These are phyloP conservation scores for Miscanthus lutarioriparius DNA, from an alignment of 176 grass and related monocot species.

Conservation along the genomic window DNA sequence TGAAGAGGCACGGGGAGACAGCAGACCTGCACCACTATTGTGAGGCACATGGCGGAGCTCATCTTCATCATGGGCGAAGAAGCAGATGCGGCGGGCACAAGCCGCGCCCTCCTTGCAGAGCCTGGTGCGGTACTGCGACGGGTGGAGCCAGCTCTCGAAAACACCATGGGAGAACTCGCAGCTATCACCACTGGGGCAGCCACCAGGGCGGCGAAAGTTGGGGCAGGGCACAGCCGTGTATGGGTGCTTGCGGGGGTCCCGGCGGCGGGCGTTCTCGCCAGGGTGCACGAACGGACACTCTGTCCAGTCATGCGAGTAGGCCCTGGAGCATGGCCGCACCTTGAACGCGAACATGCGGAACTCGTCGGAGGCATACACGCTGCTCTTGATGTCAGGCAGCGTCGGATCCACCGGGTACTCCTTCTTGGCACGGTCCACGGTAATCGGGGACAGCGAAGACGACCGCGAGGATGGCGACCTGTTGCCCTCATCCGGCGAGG, in stretches of 20 bases:
- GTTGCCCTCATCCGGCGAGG: slow-evolving; percentile 59
- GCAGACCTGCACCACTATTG: slow-evolving; percentile 54
- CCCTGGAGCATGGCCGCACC: slow-evolving; percentile 82
- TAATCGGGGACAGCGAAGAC: slow-evolving; percentile 52
- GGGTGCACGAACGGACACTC: slow-evolving; percentile 93
- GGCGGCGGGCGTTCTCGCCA: slow-evolving; percentile 80
- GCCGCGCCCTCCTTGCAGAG: slow-evolving; percentile 74
- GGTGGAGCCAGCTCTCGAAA: slow-evolving; percentile 97
- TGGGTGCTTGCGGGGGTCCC: slow-evolving; percentile 73
- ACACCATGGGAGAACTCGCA: slow-evolving; percentile 91
- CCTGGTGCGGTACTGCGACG: slow-evolving; percentile 85
- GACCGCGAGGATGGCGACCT: slow-evolving; percentile 48
- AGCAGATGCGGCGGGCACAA: slow-evolving; percentile 82
- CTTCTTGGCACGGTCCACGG: slow-evolving; percentile 63
- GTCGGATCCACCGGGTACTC: slow-evolving; percentile 87
- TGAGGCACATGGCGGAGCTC: slow-evolving; percentile 77
- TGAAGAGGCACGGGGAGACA: slow-evolving; percentile 64
- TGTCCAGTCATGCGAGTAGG: slow-evolving; percentile 91
- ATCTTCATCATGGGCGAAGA: slow-evolving; percentile 82
- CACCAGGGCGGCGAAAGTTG: slow-evolving; percentile 72
- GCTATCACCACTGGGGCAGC: slow-evolving; percentile 66
- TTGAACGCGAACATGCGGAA: slow-evolving; percentile 94
- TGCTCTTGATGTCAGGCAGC: slow-evolving; percentile 82
- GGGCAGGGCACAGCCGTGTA: slow-evolving; percentile 89
- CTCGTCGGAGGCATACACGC: slow-evolving; percentile 76